These are phyloP conservation scores for Favolaschia claudopus DNA, from an alignment of 768 basidiomycete genomes.

Conservation along the genomic window DNA sequence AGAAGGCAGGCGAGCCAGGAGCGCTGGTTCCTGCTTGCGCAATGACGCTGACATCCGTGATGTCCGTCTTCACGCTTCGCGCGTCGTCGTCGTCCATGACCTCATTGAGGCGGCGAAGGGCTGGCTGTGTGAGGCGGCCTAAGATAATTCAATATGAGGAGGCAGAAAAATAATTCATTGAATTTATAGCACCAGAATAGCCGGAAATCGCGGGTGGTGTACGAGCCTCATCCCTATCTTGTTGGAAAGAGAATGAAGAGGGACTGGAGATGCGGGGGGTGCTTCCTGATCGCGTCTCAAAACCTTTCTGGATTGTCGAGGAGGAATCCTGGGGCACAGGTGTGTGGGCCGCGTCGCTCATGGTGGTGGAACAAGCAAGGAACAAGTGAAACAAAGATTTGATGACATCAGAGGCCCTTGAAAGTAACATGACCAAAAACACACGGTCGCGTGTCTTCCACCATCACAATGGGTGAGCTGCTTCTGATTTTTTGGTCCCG, in stretches of 20 bases:
- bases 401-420: not conserved
- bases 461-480: too few species aligned
- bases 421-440: not conserved
- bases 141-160: too few species aligned
- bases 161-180: too few species aligned
- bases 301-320: not conserved
- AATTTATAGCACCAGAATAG: not conserved
- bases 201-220: not conserved
- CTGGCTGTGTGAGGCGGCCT: too few species aligned
- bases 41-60: constrained; percentile 2
- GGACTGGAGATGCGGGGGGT: not conserved
- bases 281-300: too few species aligned
- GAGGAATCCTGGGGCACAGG: not conserved
- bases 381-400: not conserved
- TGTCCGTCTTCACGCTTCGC: constrained; percentile 4
- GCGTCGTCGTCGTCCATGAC: constrained; percentile 10
- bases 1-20: not conserved
- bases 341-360: not conserved
- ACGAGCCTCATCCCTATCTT: too few species aligned
- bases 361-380: not conserved
- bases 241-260: too few species aligned
- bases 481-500: too few species aligned
- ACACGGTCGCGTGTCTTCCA: too few species aligned
- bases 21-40: constrained; percentile 13
- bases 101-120: not conserved